phyloP scores from a whole-genome alignment of 768 basidiomycete species.

The Pulveroboletus sp. region DNA sequence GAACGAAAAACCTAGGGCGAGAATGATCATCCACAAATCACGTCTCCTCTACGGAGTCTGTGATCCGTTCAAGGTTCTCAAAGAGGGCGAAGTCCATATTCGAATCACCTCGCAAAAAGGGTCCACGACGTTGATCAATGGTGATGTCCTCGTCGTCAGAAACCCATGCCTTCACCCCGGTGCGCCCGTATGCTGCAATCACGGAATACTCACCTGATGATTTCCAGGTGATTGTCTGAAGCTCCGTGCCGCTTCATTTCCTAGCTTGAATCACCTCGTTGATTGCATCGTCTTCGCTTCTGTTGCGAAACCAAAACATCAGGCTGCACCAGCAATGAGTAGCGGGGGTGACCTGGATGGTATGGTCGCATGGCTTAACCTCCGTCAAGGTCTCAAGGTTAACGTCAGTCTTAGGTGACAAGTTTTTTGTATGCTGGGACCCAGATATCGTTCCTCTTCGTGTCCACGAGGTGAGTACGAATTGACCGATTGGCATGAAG shows the following conservation, averaged over 20 bases:
- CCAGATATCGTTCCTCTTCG: slow-evolving; percentile 51
- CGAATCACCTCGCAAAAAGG: slow-evolving; percentile 53
- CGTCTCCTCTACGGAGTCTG: slow-evolving; percentile 63
- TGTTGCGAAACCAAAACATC: slow-evolving; percentile 49
- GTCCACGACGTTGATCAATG: slow-evolving; percentile 50
- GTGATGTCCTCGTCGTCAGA: slow-evolving; percentile 58
- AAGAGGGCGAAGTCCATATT: slow-evolving; percentile 61
- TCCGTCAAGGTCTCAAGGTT: neutral
- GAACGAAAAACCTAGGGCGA: slow-evolving; percentile 48
- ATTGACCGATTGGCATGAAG: neutral
- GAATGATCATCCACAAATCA: slow-evolving; percentile 60
- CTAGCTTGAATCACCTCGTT: slow-evolving; percentile 48
- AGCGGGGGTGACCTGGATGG: slow-evolving; percentile 65
- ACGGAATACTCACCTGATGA: neutral
- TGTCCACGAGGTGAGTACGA: slow-evolving; percentile 45
- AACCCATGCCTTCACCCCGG: slow-evolving; percentile 71
- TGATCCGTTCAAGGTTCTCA: slow-evolving; percentile 58
- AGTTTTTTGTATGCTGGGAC: slow-evolving; percentile 70
- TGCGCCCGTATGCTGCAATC: slow-evolving; percentile 14
- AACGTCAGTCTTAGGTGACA: slow-evolving; percentile 43
- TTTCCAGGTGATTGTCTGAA: slow-evolving; percentile 57
- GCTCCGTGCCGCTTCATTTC: slow-evolving; percentile 51
- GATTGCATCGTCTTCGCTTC: slow-evolving; percentile 68
- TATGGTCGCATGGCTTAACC: slow-evolving; percentile 12
- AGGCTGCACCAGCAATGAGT: slow-evolving; percentile 65